Conservation (phyloP, 805 yeast species). For the Ogataea populi-albae region DNA sequence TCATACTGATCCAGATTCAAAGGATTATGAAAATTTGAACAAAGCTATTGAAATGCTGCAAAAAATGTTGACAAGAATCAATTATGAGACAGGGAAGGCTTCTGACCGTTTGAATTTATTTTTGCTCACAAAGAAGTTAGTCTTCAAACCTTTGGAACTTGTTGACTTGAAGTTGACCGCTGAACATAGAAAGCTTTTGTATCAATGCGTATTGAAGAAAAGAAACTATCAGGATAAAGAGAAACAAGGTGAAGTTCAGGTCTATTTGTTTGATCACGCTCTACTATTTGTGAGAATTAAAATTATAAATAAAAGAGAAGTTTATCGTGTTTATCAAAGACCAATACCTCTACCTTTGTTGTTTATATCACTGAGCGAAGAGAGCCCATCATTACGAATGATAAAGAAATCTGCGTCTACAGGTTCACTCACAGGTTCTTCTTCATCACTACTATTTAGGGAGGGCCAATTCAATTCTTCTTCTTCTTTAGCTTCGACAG, state of each 20-base stretch:
- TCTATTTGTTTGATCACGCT: constrained; percentile 86
- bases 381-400: constrained; percentile 59
- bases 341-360: constrained; percentile 81
- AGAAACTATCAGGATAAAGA: constrained; percentile 68
- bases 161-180: constrained; percentile 83
- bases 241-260: constrained; percentile 74
- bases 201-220: constrained; percentile 73
- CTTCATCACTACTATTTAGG: constrained; percentile 27
- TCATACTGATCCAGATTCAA: constrained; percentile 70
- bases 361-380: constrained; percentile 74
- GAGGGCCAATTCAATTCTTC: constrained; percentile 18
- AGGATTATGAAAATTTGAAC: constrained; percentile 65
- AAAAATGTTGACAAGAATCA: constrained; percentile 71
- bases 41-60: constrained; percentile 75
- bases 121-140: constrained; percentile 79
- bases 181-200: constrained; percentile 74
- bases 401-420: constrained; percentile 41
- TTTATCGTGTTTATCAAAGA: constrained; percentile 83
- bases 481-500: constrained; percentile 23
- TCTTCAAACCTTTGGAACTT: constrained; percentile 77
- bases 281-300: constrained; percentile 81
- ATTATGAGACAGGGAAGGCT: constrained; percentile 88
- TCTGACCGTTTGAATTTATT: constrained; percentile 89
- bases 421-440: constrained; percentile 28
- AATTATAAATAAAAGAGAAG: constrained; percentile 84